A percentile compares a stretch with the other conserved stretches of the same genome.
phyloP scores from a whole-genome alignment of 768 basidiomycete species.

The Pholiota conissans region DNA sequence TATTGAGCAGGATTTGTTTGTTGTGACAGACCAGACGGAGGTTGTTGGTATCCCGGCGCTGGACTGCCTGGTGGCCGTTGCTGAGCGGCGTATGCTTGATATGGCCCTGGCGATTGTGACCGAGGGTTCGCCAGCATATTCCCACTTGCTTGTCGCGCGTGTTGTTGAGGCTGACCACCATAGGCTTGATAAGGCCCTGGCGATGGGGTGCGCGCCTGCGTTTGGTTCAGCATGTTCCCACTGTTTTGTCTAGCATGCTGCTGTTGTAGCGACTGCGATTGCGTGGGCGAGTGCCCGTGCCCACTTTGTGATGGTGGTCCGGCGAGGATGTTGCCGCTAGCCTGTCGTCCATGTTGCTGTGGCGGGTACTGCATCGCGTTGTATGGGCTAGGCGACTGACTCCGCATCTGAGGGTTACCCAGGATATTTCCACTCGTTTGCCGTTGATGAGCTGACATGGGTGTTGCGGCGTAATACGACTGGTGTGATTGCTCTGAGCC shows the following conservation, averaged over 20 bases:
- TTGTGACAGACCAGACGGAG: conserved; percentile 17
- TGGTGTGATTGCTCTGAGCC: conserved; percentile 14
- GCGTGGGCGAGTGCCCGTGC: conserved; percentile 8
- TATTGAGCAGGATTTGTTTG: conserved; percentile 18
- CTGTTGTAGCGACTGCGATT: conserved; percentile 16
- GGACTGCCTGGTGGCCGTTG: conserved; percentile 18
- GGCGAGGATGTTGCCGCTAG: conserved; percentile 14
- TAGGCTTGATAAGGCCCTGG: conserved; percentile 23
- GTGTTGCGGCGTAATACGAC: conserved; percentile 10
- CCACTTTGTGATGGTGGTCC: conserved; percentile 3
- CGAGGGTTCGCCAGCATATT: conserved; percentile 19
- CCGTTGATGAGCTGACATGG: conserved; percentile 20
- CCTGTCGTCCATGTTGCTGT: conserved; percentile 7
- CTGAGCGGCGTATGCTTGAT: conserved; percentile 21
- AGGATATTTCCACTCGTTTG: conserved; percentile 22
- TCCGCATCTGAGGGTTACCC: conserved; percentile 17
- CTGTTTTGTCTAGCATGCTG: conserved; percentile 24
- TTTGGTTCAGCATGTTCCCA: conserved; percentile 18
- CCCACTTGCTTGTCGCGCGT: conserved; percentile 17
- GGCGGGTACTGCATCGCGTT: conserved; percentile 29
- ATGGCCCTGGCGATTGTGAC: conserved; percentile 21
- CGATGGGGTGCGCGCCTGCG: conserved; percentile 13
- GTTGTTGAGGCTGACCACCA: conserved; percentile 15
- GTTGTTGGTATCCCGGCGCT: conserved; percentile 15
- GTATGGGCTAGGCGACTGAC: conserved; percentile 23